These are phyloP conservation scores for Saraca asoca DNA, from an alignment of 331 rosid genomes.

Conservation along the genomic window DNA sequence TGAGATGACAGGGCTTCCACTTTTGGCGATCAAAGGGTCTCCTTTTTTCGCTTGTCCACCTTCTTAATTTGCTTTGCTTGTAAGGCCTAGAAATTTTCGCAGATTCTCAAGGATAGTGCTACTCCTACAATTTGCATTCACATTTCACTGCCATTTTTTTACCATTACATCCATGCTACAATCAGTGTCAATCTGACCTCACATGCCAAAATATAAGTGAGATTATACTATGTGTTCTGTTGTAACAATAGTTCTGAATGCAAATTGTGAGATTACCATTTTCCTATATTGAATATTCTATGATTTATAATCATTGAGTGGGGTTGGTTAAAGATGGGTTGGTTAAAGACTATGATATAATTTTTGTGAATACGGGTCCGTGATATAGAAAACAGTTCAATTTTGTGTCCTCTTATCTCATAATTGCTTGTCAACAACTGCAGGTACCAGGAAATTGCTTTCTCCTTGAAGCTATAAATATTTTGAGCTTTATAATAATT, in stretches of 20 bases:
- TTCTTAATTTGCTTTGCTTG: slow-evolving; percentile 20
- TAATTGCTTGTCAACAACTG: slow-evolving; percentile 35
- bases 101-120: slow-evolving; percentile 1
- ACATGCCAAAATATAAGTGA: too few relatives aligned
- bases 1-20: neutral
- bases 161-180: too few relatives aligned
- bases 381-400: neutral
- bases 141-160: neutral
- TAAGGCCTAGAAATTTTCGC: slow-evolving; percentile 23
- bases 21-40: slow-evolving; percentile 10
- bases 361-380: slow-evolving; percentile 11
- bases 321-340: slow-evolving; percentile 7
- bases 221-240: too few relatives aligned
- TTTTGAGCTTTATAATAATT: slow-evolving; percentile 33
- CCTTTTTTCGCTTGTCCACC: slow-evolving; percentile 5
- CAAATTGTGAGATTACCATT: too few relatives aligned
- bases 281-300: neutral
- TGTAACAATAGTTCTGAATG: too few relatives aligned
- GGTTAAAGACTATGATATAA: slow-evolving; percentile 14
- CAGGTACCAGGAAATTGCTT: slow-evolving; percentile 49
- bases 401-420: slow-evolving; percentile 10
- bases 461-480: slow-evolving; percentile 41
- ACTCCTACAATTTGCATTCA: neutral
- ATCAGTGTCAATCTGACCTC: too few relatives aligned
- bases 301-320: too few relatives aligned